Evolutionary conservation across 805 yeast genomes (phyloP).

Genomic region (Isabelozyma pseudorhagii): DNA sequence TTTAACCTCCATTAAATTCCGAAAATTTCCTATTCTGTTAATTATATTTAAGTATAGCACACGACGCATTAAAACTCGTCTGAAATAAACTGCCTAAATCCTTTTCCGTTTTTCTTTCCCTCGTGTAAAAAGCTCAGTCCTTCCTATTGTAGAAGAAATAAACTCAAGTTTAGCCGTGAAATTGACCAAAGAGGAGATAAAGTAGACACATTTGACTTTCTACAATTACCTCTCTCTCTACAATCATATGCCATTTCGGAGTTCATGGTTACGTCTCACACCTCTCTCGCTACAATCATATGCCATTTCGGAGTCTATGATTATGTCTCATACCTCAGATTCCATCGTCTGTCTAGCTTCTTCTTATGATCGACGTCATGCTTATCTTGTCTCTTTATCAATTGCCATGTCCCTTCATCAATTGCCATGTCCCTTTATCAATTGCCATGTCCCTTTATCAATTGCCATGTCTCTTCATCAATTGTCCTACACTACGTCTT

Average conservation of each 20-base stretch:
- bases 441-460: too few species aligned
- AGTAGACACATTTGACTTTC: neutral
- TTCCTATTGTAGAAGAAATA: neutral
- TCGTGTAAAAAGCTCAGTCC: neutral
- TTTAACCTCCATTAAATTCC: too few species aligned
- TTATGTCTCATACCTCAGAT: neutral
- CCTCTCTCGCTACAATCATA: neutral
- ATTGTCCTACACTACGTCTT: too few species aligned
- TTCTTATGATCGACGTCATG: neutral
- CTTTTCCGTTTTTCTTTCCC: too few species aligned
- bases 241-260: neutral
- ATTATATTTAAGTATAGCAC: too few species aligned
- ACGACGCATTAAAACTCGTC: neutral
- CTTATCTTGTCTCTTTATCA: too few species aligned
- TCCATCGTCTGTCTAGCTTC: neutral
- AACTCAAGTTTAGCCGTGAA: neutral
- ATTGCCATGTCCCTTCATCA: too few species aligned
- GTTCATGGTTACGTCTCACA: too few species aligned
- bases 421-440: too few species aligned
- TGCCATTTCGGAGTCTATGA: neutral
- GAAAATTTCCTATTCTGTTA: too few species aligned
- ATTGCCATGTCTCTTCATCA: too few species aligned
- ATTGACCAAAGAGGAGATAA: neutral
- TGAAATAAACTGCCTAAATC: too few species aligned
- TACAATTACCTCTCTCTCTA: neutral